Evolutionary conservation across 306 rosid genomes (phyloP).

Genomic region (Quercus rubra): DNA sequence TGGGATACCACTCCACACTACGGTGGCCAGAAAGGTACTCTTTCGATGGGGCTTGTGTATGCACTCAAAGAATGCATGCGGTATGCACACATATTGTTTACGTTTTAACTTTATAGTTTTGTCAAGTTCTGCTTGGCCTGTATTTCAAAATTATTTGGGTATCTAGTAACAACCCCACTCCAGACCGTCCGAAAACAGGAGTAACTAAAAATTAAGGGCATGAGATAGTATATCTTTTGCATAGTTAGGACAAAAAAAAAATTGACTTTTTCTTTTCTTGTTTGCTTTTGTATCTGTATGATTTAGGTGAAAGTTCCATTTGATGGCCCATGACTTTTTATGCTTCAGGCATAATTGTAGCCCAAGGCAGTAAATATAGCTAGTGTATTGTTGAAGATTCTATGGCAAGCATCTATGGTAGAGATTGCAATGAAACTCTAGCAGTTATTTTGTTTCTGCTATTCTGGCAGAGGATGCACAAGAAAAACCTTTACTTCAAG

Average conservation of each 20-base stretch:
- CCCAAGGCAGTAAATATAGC: neutral
- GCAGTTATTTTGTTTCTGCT: neutral
- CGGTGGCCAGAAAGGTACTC: constrained; percentile 20
- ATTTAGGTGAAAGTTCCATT: neutral
- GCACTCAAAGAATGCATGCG: neutral
- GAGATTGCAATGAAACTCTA: neutral
- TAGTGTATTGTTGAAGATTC: neutral
- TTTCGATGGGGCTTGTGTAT: neutral
- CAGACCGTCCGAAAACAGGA: neutral
- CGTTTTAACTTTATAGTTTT: neutral
- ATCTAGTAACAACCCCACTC: neutral
- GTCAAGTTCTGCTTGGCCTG: neutral
- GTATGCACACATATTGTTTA: neutral
- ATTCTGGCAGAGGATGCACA: neutral
- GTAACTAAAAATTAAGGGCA: neutral
- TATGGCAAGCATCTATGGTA: neutral
- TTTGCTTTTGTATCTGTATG: neutral
- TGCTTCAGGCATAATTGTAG: neutral
- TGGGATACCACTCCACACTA: constrained; percentile 33
- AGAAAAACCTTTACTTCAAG: neutral
- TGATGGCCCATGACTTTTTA: neutral
- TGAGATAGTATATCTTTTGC: neutral
- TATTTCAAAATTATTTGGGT: neutral
- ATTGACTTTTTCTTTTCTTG: neutral
- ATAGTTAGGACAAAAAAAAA: neutral